Conservation (phyloP, 352 stramenopile species). For the Aphanomyces euteiches region DNA sequence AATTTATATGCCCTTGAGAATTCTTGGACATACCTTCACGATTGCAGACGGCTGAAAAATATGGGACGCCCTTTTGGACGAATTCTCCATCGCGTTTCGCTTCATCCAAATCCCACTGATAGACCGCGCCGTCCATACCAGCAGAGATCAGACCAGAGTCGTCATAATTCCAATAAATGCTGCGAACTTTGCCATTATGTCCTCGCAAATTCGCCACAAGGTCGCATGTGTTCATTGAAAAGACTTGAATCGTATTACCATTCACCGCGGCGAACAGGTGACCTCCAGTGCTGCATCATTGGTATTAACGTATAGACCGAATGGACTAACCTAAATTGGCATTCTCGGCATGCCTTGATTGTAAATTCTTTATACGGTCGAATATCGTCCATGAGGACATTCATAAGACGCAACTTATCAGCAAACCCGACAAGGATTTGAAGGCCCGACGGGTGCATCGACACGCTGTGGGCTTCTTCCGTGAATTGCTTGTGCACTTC, state of each 20-base stretch:
- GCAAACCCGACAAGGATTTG: constrained; percentile 88
- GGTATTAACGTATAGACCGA: not conserved
- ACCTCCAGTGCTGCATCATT: constrained; percentile 53
- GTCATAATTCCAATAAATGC: constrained; percentile 83
- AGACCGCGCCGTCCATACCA: constrained; percentile 90
- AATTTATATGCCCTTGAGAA: not conserved
- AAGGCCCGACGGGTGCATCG: constrained; percentile 88
- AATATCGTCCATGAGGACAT: constrained; percentile 92
- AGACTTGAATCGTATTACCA: constrained; percentile 91
- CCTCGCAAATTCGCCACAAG: constrained; percentile 86
- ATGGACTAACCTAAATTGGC: constrained; percentile 50
- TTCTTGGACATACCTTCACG: constrained; percentile 61
- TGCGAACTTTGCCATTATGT: constrained; percentile 91
- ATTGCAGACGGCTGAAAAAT: constrained; percentile 84
- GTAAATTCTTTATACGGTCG: constrained; percentile 85
- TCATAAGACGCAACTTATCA: constrained; percentile 88
- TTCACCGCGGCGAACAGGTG: constrained; percentile 93
- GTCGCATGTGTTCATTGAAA: constrained; percentile 89
- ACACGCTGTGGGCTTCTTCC: constrained; percentile 86
- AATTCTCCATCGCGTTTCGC: constrained; percentile 89
- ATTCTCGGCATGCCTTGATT: constrained; percentile 78
- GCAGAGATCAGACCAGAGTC: constrained; percentile 85
- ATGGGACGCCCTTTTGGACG: constrained; percentile 90
- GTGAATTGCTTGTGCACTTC: constrained; percentile 86
- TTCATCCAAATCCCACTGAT: constrained; percentile 91